Evolutionary conservation across 768 basidiomycete species (phyloP), one percentile per base, ranked within the genome.

Genomic region (Pleurotus eryngii): DNA sequence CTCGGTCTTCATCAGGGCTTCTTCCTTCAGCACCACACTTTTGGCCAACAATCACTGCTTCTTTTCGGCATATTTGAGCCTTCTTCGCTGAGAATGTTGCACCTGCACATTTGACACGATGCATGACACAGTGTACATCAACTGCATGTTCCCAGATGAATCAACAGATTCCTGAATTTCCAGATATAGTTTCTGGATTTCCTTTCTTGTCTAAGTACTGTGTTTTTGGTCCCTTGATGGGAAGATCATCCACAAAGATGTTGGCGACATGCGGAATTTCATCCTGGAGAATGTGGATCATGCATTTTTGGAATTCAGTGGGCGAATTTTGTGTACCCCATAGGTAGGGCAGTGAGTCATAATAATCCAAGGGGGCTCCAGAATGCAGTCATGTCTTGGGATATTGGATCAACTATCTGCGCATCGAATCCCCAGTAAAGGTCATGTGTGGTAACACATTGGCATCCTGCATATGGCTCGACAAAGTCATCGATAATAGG

Each of bases 81-180:
- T 77, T 76, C 9, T 66, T 60, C 0, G 65, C 64, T 0, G 66
- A 70, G 18, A 77, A 64, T 0, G 69, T 74, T 0, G 60, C 67
- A 6, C 74, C 67, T 0, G 64, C 51, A 26, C 69, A 63, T 24
- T 67, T 59, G 1, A 72, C 54, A 0, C 58, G 38, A 5, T 72
- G 68, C 7, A 72, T 37, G 4, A 76, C 59, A 0, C 63, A 45
- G 37, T 76, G 65, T 8, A 73, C 46, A 48, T 68, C 62, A 1
- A 38, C 4, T 1, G 68, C 64, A 55, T 75, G 70, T 49, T 77
- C 70, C 65, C 69, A 77, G 2, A 78, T 66, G 35, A 76, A 77
- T 0, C 63, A 42, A 2, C 62, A 39, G 17, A 67, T 67, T 20
- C 56, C 62, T 18, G 63, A 45, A 43, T 67, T 66, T 18, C 62